phyloP scores from a whole-genome alignment of 2,329 filamentous ascomycete species.

The Hansfordia pulvinata region DNA sequence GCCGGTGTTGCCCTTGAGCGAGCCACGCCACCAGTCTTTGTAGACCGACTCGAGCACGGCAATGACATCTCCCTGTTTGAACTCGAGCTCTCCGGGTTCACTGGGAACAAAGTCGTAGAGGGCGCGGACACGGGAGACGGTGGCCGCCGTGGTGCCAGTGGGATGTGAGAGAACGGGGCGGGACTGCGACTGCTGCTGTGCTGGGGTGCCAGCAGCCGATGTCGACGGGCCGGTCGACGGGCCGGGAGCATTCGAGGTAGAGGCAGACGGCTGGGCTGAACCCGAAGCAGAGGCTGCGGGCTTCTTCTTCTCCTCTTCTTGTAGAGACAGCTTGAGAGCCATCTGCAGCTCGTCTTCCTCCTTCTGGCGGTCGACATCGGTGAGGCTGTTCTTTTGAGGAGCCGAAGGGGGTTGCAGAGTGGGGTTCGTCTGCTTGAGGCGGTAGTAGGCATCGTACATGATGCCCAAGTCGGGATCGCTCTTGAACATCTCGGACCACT shows the following conservation, averaged over 20 bases:
- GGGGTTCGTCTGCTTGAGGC: conserved; percentile 73
- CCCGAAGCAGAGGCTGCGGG: too few species aligned
- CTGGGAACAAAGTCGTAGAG: conserved; percentile 92
- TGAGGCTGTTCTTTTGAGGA: conserved; percentile 84
- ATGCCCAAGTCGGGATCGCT: conserved; percentile 85
- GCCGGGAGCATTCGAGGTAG: conserved; percentile 12
- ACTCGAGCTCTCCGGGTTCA: conserved; percentile 87
- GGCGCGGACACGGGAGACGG: conserved; percentile 85
- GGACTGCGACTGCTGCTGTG: conserved; percentile 21
- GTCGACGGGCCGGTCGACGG: conserved; percentile 14
- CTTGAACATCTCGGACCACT: conserved; percentile 91
- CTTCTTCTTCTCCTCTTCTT: conserved; percentile 63
- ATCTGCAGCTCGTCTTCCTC: conserved; percentile 97
- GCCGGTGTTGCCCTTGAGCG: conserved; percentile 82
- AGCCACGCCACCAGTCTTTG: conserved; percentile 99
- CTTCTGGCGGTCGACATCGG: conserved; percentile 78
- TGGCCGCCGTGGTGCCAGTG: conserved; percentile 86
- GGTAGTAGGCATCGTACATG: conserved; percentile 90
- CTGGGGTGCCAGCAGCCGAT: conserved; percentile 14
- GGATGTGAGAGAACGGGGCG: conserved; percentile 44
- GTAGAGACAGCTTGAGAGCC: conserved; percentile 82
- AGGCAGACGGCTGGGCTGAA: too few species aligned
- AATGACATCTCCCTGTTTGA: conserved; percentile 93
- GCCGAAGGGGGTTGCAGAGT: conserved; percentile 85
- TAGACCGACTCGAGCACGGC: conserved; percentile 95